Evolutionary conservation across 495 filamentous ascomycete genomes (phyloP).

Genomic region (Parathielavia hyrcaniae): DNA sequence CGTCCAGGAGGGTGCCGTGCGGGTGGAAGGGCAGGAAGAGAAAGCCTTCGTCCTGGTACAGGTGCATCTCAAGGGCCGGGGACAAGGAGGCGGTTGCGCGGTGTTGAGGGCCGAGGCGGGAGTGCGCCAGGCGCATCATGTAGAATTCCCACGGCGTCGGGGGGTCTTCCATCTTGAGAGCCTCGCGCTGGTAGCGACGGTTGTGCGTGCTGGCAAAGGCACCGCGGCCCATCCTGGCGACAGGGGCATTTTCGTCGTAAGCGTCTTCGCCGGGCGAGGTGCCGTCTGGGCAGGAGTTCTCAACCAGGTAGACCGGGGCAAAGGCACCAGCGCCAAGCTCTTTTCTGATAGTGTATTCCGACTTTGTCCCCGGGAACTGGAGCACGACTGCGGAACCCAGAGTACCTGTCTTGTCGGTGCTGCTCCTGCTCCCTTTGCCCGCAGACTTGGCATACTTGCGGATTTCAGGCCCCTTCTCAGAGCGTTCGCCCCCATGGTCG

Average conservation of each 20-base stretch:
- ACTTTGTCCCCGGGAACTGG: constrained; percentile 55
- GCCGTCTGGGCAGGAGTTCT: constrained; percentile 52
- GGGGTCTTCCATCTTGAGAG: constrained; percentile 84
- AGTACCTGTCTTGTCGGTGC: constrained; percentile 54
- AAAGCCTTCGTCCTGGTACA: constrained; percentile 77
- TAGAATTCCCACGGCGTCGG: constrained; percentile 93
- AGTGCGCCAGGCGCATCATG: constrained; percentile 77
- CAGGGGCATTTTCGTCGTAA: constrained; percentile 45
- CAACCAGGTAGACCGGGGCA: constrained; percentile 86
- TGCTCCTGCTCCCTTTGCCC: constrained; percentile 54
- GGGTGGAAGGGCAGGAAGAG: constrained; percentile 80
- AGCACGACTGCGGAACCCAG: constrained; percentile 54
- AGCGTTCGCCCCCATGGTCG: constrained; percentile 54
- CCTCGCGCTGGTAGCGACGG: constrained; percentile 58
- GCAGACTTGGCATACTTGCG: constrained; percentile 67
- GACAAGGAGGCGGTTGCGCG: constrained; percentile 71
- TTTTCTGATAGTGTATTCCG: constrained; percentile 69
- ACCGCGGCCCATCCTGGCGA: constrained; percentile 45
- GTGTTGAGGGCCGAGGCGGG: constrained; percentile 59
- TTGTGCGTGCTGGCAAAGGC: constrained; percentile 41
- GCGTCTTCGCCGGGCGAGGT: constrained; percentile 36
- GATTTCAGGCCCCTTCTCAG: constrained; percentile 63
- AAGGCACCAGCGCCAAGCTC: constrained; percentile 91
- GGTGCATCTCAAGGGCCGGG: constrained; percentile 76
- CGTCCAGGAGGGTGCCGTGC: constrained; percentile 87